These are phyloP conservation scores for Lathyrus tuberosus DNA, from an alignment of 306 rosid genomes.

Conservation along the genomic window DNA sequence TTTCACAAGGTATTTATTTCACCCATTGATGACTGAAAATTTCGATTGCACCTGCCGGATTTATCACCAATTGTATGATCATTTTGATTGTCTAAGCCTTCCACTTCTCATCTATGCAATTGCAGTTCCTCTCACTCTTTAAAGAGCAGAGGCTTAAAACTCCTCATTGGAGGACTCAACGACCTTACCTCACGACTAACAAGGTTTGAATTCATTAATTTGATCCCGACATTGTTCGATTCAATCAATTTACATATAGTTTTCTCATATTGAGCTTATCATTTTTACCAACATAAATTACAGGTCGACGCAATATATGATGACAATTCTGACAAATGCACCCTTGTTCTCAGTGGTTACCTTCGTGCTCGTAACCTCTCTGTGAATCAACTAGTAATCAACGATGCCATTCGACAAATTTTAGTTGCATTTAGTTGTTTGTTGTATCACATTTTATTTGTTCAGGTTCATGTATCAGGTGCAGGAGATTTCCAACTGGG, in stretches of 20 bases:
- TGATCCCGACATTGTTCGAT: constrained; percentile 33
- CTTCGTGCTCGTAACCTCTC: constrained; percentile 69
- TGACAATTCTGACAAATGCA: constrained; percentile 56
- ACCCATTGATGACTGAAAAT: constrained; percentile 17
- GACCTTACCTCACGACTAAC: constrained; percentile 75
- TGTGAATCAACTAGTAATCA: constrained; percentile 86
- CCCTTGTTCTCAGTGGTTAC: constrained; percentile 81
- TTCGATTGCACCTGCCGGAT: constrained; percentile 19
- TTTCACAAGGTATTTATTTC: constrained; percentile 77
- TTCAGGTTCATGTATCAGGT: constrained; percentile 93
- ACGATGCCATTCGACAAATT: constrained; percentile 33
- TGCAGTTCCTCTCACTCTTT: constrained; percentile 91
- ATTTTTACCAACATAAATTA: constrained; percentile 17
- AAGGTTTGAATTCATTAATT: constrained; percentile 58
- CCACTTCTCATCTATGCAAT: constrained; percentile 16
- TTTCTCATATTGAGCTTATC: constrained; percentile 18
- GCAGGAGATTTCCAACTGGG: constrained; percentile 88
- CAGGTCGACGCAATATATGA: constrained; percentile 67
- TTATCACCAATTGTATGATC: neutral
- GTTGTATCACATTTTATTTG: constrained; percentile 42
- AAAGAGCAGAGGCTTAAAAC: constrained; percentile 84
- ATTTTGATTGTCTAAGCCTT: constrained; percentile 28
- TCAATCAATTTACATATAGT: constrained; percentile 15
- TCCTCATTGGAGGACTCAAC: constrained; percentile 91
- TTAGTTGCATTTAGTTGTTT: constrained; percentile 27